Percentiles rank a stretch among this genome's conserved stretches.
Evolutionary conservation across 2,329 filamentous ascomycete species (phyloP).

Genomic region (Pseudocercospora crystallina): DNA sequence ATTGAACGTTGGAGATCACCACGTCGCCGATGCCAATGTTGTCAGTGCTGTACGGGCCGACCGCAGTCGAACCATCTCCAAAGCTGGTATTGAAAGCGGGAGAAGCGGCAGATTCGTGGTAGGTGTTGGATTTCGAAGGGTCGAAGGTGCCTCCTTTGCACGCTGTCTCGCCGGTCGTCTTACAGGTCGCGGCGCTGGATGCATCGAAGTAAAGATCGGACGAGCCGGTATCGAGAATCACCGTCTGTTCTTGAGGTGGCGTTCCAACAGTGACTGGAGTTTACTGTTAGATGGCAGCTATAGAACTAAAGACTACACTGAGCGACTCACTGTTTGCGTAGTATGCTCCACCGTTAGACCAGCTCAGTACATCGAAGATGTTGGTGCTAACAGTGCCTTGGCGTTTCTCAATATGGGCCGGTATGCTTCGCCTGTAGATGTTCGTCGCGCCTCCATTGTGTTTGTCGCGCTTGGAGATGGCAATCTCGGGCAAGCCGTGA

Average conservation of each 20-base stretch:
- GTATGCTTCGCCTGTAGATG: conserved; percentile 13
- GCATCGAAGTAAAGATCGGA: conserved; percentile 36
- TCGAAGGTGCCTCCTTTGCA: conserved; percentile 35
- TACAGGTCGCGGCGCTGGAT: conserved; percentile 26
- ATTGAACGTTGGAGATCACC: conserved; percentile 29
- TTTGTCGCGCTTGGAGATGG: conserved; percentile 29
- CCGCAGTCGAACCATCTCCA: conserved; percentile 30
- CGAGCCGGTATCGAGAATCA: conserved; percentile 37
- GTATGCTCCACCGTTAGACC: conserved; percentile 34
- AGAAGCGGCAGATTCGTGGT: conserved; percentile 23
- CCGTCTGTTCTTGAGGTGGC: conserved; percentile 33
- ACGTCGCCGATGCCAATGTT: conserved; percentile 32
- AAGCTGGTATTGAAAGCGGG: conserved; percentile 33
- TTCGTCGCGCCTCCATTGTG: conserved; percentile 21
- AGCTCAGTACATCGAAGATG: conserved; percentile 33
- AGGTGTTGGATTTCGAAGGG: conserved; percentile 27
- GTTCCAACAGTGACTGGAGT: conserved; percentile 33
- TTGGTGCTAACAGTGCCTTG: conserved; percentile 28
- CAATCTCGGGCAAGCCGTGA: conserved; percentile 27
- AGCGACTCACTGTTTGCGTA: conserved; percentile 32
- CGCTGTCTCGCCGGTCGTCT: conserved; percentile 15
- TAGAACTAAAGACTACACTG: too few species aligned
- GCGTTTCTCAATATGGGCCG: conserved; percentile 9
- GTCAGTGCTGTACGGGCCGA: conserved; percentile 32
- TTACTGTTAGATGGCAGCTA: not conserved